A percentile compares a stretch with the other conserved stretches of the same genome.
These are phyloP conservation scores for Sporothrix dimorphospora DNA, from an alignment of 2,329 filamentous ascomycete genomes.

Conservation along the genomic window DNA sequence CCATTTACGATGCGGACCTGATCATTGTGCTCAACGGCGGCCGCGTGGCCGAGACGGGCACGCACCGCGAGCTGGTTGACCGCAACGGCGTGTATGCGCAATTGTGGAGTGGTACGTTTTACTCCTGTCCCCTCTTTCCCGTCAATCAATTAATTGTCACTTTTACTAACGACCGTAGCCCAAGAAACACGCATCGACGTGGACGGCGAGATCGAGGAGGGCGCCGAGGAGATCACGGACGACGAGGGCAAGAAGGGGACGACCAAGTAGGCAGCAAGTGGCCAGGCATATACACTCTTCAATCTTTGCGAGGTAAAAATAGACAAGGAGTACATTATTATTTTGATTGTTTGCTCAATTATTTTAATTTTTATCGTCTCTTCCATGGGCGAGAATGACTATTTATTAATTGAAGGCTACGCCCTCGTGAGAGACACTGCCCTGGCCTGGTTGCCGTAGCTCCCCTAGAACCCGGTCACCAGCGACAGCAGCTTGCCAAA, in stretches of 20 bases:
- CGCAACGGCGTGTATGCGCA: slow-evolving; percentile 80
- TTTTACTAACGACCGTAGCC: slow-evolving; percentile 27
- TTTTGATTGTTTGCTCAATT: too few species aligned
- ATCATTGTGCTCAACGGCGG: slow-evolving; percentile 91
- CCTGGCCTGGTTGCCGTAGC: not conserved
- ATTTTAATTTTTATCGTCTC: too few species aligned
- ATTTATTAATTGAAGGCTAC: too few species aligned
- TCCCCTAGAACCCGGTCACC: slow-evolving; percentile 22
- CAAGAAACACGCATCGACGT: slow-evolving; percentile 34
- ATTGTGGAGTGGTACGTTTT: slow-evolving; percentile 71
- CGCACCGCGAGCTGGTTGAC: slow-evolving; percentile 81
- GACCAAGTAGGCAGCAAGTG: not conserved
- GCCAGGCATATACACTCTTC: too few species aligned
- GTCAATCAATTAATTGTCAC: too few species aligned
- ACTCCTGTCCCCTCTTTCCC: too few species aligned
- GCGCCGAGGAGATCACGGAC: slow-evolving; percentile 25
- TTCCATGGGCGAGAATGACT: too few species aligned
- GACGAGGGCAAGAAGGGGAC: slow-evolving; percentile 23
- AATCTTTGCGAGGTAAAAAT: too few species aligned
- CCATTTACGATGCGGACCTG: slow-evolving; percentile 89
- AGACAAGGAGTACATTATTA: too few species aligned
- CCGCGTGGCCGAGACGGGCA: slow-evolving; percentile 83
- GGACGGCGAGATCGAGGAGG: slow-evolving; percentile 30
- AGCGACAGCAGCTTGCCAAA: slow-evolving; percentile 34
- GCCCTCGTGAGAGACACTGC: too few species aligned